phyloP scores from a whole-genome alignment of 225 moss, liverwort and hornwort species.

The Asterella californica region DNA sequence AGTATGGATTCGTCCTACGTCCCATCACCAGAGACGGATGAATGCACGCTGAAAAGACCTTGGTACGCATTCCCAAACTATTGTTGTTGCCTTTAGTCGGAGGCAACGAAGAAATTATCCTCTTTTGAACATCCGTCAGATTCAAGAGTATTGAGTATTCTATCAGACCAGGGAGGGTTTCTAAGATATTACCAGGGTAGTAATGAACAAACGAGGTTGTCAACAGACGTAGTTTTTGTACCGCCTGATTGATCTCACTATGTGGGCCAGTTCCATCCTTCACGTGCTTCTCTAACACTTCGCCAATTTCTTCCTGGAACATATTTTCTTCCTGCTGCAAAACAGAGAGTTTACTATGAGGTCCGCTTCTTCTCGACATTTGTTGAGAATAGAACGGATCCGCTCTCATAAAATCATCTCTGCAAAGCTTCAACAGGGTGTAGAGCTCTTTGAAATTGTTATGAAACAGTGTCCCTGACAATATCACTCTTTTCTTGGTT shows the following conservation, averaged over 20 bases:
- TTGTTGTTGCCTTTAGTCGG: slow-evolving; percentile 31
- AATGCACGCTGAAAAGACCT: slow-evolving; percentile 24
- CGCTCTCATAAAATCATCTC: slow-evolving; percentile 64
- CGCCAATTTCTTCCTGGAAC: slow-evolving; percentile 38
- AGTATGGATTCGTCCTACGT: background rate
- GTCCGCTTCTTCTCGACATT: background rate
- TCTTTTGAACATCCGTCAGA: slow-evolving; percentile 18
- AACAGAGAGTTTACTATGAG: background rate
- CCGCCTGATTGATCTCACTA: slow-evolving; percentile 42
- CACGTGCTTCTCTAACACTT: slow-evolving; percentile 30
- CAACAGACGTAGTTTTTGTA: slow-evolving; percentile 54
- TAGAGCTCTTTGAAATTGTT: slow-evolving; percentile 92
- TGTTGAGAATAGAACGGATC: slow-evolving; percentile 19
- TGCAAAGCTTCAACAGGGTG: slow-evolving; percentile 67
- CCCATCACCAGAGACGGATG: slow-evolving; percentile 26
- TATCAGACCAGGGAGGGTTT: slow-evolving; percentile 59
- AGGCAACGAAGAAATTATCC: slow-evolving; percentile 29
- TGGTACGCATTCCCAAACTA: slow-evolving; percentile 19
- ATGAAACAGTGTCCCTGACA: slow-evolving; percentile 90
- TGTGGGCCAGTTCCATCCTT: slow-evolving; percentile 26
- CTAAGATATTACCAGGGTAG: slow-evolving; percentile 69
- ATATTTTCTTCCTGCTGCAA: slow-evolving; percentile 30
- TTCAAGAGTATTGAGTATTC: slow-evolving; percentile 42
- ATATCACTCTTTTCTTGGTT: slow-evolving; percentile 66
- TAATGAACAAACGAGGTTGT: slow-evolving; percentile 72